phyloP scores from a whole-genome alignment of 169 alveolate species.

The Babesia bigemina region DNA sequence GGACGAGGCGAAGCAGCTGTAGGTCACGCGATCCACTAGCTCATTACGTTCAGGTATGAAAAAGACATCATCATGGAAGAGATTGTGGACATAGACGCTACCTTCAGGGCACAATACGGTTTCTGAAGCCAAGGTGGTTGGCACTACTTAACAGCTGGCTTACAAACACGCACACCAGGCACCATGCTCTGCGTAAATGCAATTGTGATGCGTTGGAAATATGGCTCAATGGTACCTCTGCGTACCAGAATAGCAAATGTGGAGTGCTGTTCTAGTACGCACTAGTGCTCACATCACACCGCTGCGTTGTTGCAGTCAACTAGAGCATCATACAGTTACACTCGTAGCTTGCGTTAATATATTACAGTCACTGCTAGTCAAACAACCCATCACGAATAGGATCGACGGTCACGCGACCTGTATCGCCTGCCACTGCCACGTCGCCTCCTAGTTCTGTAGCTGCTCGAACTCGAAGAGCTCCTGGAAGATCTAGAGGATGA shows the following conservation, averaged over 20 bases:
- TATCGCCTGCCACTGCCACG: constrained; percentile 1
- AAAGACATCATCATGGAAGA: constrained; percentile 47
- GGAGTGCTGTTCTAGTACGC: too few relatives aligned
- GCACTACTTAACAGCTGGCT: too few relatives aligned
- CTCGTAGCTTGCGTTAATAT: too few relatives aligned
- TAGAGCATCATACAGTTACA: too few relatives aligned
- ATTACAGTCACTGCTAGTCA: too few relatives aligned
- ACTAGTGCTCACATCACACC: too few relatives aligned
- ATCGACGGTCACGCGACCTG: constrained; percentile 7
- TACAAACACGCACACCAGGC: too few relatives aligned
- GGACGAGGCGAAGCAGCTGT: constrained; percentile 45
- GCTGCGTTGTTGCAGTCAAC: too few relatives aligned
- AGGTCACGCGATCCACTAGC: not conserved
- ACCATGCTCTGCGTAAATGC: too few relatives aligned
- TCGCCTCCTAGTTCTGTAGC: not conserved
- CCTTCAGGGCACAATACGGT: constrained; percentile 27
- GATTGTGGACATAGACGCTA: constrained; percentile 29
- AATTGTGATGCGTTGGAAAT: too few relatives aligned
- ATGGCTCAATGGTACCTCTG: too few relatives aligned
- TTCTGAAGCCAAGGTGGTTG: not conserved
- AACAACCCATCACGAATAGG: not conserved
- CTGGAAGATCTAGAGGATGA: not conserved
- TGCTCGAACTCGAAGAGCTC: not conserved
- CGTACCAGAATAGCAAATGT: too few relatives aligned
- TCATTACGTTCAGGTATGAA: constrained; percentile 32